Base-by-base conservation (phyloP, 169 alveolate species). In the Plasmodium cynomolgi region DNA sequence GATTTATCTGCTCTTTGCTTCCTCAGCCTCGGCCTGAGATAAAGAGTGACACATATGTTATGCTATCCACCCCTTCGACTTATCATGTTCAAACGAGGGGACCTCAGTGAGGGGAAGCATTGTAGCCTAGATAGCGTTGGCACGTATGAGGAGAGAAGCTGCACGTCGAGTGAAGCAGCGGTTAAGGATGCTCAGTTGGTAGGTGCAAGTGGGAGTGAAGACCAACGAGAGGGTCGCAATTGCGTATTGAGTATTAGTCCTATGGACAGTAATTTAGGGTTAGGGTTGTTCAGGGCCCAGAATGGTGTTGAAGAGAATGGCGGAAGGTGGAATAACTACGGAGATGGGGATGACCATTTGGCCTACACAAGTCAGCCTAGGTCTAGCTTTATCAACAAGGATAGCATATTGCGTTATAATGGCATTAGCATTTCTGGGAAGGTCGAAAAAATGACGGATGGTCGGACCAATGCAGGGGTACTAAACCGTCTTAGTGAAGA, bases 61-160 rank as follows among this genome's bases (percentile, higher is more conserved):
- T 68, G n/a, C n/a, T 20, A 68, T 3, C 31, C 7, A 0, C 7
- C 39, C 77, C 77, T 11, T 68, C 37, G 5, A 11, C 20, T 26
- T 68, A 68, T 26, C 77, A 68, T 68, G 77, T 29, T 68, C 17
- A 68, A 68, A 23, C 77, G 77, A 68, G n/a, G 77, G 77, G 77
- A 68, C 41, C 77, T 68, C 31, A 20, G 11, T 68, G 77, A 23
- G 77, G 37, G n/a, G 15, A 68, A 23, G 37, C 31, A 68, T 15
- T 1, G 77, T 68, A 34, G 77, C n/a, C 31, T 68, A 68, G 77
- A 68, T 68, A 23, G n/a, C 15, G 41, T 68, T 68, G 39, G 1
- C 1, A 23, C 31, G n/a, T 68, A 26, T 13, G 77, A 11, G n/a
- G 34, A 68, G 77, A 26, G 77, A 68, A 7, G 77, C 0, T 68